Evolutionary conservation across 139 green algal genomes (phyloP).

Genomic region (Micromonas commoda): DNA sequence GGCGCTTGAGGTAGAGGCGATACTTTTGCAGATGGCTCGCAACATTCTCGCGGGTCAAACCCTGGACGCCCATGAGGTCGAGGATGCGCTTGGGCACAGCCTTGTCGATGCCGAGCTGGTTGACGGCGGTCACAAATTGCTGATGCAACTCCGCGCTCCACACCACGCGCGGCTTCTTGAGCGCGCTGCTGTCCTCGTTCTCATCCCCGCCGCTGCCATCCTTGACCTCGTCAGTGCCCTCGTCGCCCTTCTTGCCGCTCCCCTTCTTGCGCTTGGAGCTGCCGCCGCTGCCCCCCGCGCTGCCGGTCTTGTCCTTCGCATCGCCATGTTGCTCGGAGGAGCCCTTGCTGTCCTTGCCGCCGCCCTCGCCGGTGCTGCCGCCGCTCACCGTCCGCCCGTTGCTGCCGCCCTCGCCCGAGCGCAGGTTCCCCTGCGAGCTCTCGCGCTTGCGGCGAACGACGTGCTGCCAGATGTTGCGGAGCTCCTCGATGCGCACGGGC

Average conservation of each 20-base stretch:
- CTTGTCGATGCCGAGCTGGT: constrained; percentile 92
- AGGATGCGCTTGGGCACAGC: constrained; percentile 97
- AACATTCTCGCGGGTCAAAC: constrained; percentile 92
- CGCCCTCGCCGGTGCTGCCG: neutral
- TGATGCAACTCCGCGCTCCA: constrained; percentile 94
- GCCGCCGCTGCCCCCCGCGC: neutral
- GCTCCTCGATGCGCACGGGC: constrained; percentile 89
- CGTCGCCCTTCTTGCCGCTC: neutral
- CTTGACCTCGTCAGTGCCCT: neutral
- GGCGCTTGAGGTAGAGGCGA: constrained; percentile 23
- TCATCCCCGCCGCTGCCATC: neutral
- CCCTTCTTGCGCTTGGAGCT: neutral
- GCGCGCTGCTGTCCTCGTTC: constrained; percentile 20
- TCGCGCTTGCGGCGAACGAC: constrained; percentile 57
- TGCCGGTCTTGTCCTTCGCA: neutral
- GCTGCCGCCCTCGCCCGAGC: too few relatives aligned
- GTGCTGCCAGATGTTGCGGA: constrained; percentile 96
- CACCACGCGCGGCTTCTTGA: constrained; percentile 88
- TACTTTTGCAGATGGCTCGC: constrained; percentile 67
- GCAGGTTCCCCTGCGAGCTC: neutral
- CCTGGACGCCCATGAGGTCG: constrained; percentile 88
- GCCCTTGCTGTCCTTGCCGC: neutral
- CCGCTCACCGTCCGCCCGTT: neutral
- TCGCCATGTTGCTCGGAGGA: neutral
- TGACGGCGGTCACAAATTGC: constrained; percentile 94